phyloP scores from a whole-genome alignment of 768 basidiomycete species.

The Dictyophora rubrovolvata region DNA sequence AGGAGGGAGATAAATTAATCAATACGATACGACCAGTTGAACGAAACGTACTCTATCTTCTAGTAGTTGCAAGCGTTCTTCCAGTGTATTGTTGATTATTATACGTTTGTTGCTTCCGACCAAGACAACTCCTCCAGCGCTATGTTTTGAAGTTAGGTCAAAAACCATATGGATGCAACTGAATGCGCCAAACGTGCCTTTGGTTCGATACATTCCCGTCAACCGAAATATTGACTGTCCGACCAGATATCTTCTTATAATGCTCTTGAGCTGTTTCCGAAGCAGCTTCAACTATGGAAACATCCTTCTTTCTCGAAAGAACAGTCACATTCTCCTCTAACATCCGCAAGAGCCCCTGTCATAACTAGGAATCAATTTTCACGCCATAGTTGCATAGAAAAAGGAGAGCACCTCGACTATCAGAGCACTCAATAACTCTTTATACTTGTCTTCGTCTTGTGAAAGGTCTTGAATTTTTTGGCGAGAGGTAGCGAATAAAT shows the following conservation, averaged over 20 bases:
- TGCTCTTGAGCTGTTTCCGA: constrained; percentile 48
- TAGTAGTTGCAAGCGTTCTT: constrained; percentile 78
- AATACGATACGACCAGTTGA: neutral
- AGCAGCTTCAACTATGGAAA: constrained; percentile 49
- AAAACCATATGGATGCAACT: neutral
- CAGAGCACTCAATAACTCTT: constrained; percentile 71
- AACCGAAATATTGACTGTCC: constrained; percentile 46
- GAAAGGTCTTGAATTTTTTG: constrained; percentile 51
- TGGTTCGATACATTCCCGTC: constrained; percentile 57
- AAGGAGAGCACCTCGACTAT: constrained; percentile 53
- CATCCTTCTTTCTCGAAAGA: constrained; percentile 58
- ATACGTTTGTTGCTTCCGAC: constrained; percentile 65
- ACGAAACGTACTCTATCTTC: constrained; percentile 70
- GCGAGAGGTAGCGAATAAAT: constrained; percentile 72
- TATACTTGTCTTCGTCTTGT: constrained; percentile 58
- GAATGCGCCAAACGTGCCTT: constrained; percentile 30
- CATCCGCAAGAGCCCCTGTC: constrained; percentile 62
- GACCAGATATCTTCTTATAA: constrained; percentile 75
- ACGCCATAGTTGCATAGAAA: neutral
- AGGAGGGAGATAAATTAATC: neutral
- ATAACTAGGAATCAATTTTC: neutral
- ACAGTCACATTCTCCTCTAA: constrained; percentile 67
- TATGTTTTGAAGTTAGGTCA: constrained; percentile 18
- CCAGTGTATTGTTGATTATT: constrained; percentile 88
- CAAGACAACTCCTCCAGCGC: constrained; percentile 81